Evolutionary conservation across 805 yeast species (phyloP), one percentile per base, ranked within the genome.

Genomic region (Scheffersomyces coipomensis): DNA sequence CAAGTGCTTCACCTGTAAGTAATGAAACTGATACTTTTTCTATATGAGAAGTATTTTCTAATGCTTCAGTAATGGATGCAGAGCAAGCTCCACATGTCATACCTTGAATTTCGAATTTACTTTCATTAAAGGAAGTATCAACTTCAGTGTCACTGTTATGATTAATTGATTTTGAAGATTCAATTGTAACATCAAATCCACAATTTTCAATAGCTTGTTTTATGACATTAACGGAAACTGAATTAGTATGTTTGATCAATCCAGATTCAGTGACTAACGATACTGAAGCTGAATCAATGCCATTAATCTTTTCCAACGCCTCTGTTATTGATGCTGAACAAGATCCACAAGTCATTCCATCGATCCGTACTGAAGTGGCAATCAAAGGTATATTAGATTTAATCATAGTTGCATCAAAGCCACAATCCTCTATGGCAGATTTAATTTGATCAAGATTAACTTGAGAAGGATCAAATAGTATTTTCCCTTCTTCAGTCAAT

Each of bases 11-110:
- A 48, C 86, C 93, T 0, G 96, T 87, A 3, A 87, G 64, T 22
- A 88, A 71, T 1, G 96, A 85, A 1, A 90, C 87, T 2, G 75
- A 70, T 0, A 73, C 87, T 4, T 60, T 53, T 1, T 51, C 34
- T 2, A 88, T 85, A 1, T 85, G 85, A 0, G 65, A 62, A 7
- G 78, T 39, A 0, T 53, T 53, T 39, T 69, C 62, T 19, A 88
- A 52, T 1, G 81, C 81, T 19, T 64, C 61, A 0, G 82, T 76
- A 16, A 91, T 78, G 0, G 93, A 68, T 2, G 83, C 71, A 0
- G 85, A 75, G 56, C 98, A 91, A 1, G 95, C 76, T 2, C 93
- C 83, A 55, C 97, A 91, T 2, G 98, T 90, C 97, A 90, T 91
- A 2, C 97, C 97, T 12, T 65, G 85, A 1, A 84, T 65, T 3